Evolutionary conservation across 352 stramenopile genomes (phyloP).

Genomic region (Phytophthora sp.): DNA sequence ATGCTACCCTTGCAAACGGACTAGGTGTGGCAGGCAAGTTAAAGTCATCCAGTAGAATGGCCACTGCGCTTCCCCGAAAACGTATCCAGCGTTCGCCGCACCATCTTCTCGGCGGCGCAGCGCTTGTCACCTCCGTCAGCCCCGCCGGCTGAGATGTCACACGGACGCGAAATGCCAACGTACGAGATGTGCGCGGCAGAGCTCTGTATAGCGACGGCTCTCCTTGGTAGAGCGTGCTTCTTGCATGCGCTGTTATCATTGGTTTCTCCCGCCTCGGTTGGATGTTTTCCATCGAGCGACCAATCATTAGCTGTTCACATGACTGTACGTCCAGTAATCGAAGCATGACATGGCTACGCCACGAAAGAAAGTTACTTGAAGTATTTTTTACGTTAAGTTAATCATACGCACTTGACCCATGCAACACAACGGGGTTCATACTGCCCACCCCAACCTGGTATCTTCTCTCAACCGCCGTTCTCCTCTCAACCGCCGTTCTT

Average conservation of each 20-base stretch:
- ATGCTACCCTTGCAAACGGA: too few relatives aligned
- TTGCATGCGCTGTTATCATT: not conserved
- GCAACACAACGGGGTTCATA: conserved; percentile 17
- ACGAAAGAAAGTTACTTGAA: not conserved
- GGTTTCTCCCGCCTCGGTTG: not conserved
- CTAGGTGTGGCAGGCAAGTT: too few relatives aligned
- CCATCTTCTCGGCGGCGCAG: too few relatives aligned
- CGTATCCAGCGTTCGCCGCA: conserved; percentile 14
- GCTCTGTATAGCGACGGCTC: not conserved
- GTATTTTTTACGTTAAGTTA: conserved; percentile 31
- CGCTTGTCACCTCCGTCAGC: too few relatives aligned
- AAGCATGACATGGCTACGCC: not conserved
- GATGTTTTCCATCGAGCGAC: not conserved
- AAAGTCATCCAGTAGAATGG: conserved; percentile 5
- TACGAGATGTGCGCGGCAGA: not conserved
- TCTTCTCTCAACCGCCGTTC: conserved; percentile 6
- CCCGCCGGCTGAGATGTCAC: conserved; percentile 13
- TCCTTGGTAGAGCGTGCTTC: conserved; percentile 6
- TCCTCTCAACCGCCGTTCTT: not conserved
- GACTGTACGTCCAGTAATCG: not conserved
- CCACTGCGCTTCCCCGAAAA: conserved; percentile 20
- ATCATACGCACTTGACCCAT: conserved; percentile 23
- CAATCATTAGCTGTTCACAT: too few relatives aligned
- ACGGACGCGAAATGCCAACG: not conserved
- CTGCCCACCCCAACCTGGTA: conserved; percentile 1